Conservation (phyloP, 1,284 basidiomycete genomes). For the Sphagnurus paluster region DNA sequence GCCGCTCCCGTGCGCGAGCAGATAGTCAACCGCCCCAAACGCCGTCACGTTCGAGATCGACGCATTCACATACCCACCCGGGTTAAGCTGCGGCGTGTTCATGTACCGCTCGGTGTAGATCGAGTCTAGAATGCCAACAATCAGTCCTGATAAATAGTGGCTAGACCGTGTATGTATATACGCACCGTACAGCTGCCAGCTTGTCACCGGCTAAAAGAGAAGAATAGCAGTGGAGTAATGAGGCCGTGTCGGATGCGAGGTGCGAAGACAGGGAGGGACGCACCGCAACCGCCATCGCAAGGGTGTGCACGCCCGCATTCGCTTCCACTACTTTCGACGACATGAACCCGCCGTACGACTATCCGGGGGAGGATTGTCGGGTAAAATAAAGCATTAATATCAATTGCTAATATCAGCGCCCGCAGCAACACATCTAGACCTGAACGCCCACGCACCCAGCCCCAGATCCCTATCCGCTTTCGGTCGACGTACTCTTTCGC, state of each 20-base stretch:
- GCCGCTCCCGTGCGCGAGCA: conserved; percentile 90
- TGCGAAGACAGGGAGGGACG: conserved; percentile 31
- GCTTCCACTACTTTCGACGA: conserved; percentile 89
- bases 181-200: conserved; percentile 84
- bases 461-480: conserved; percentile 90
- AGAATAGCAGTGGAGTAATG: conserved; percentile 5
- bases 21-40: conserved; percentile 77
- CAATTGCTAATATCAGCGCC: too few species aligned
- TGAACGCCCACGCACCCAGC: conserved; percentile 68
- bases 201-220: conserved; percentile 73
- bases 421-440: conserved; percentile 3
- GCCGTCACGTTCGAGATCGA: conserved; percentile 85
- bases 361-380: conserved; percentile 11
- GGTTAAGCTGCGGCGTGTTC: conserved; percentile 79
- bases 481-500: conserved; percentile 78
- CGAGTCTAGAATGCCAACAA: conserved; percentile 52
- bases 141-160: conserved; percentile 7
- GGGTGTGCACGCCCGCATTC: conserved; percentile 79
- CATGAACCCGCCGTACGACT: conserved; percentile 96
- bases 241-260: not conserved
- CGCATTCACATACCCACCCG: conserved; percentile 80
- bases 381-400: too few species aligned
- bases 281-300: conserved; percentile 89
- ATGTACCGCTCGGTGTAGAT: conserved; percentile 98
- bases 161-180: conserved; percentile 14